A percentile compares a stretch with the other conserved stretches of the same genome.
phyloP scores from a whole-genome alignment of 2,329 filamentous ascomycete species.

The Sclerotinia sclerotiorum region DNA sequence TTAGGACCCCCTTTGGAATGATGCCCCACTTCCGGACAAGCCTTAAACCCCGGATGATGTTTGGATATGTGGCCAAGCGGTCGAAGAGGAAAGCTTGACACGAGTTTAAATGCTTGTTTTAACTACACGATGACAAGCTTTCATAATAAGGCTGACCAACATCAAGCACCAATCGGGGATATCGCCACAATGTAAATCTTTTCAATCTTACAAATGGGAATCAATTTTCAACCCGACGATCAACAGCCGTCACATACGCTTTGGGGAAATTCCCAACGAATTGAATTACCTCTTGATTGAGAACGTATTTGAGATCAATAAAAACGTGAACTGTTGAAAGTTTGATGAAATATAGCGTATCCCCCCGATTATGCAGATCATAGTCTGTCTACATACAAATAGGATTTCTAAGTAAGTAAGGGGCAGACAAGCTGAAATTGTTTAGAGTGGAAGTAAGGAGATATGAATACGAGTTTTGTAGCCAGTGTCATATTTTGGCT shows the following conservation, averaged over 20 bases:
- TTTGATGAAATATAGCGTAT: neutral
- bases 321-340: neutral
- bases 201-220: neutral
- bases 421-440: neutral
- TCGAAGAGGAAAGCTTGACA: neutral
- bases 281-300: neutral
- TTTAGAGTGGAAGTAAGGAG: neutral
- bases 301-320: neutral
- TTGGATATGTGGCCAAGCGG: neutral
- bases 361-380: constrained; percentile 8
- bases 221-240: neutral
- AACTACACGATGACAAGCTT: neutral
- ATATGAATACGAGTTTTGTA: constrained; percentile 11
- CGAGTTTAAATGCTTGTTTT: neutral
- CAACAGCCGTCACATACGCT: neutral
- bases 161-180: neutral
- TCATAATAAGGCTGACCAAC: neutral
- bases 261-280: neutral
- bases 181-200: neutral
- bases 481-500: constrained; percentile 4
- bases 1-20: neutral
- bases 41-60: neutral
- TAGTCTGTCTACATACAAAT: neutral
- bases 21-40: neutral
- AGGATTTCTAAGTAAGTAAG: neutral